Evolutionary conservation across 2,329 filamentous ascomycete species (phyloP).

Genomic region (Colletotrichum lentis): DNA sequence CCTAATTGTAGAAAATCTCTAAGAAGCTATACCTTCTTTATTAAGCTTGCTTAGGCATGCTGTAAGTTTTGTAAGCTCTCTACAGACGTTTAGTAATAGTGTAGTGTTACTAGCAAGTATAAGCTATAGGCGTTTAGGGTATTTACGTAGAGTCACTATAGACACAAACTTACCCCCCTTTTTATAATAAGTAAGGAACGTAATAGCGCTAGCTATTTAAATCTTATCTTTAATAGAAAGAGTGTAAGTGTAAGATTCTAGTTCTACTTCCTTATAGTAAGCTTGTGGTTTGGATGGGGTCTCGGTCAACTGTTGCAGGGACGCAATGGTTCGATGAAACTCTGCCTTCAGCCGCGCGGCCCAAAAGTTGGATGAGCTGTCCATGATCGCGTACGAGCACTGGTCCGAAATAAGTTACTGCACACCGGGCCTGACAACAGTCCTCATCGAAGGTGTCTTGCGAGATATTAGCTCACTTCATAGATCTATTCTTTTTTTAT

Average conservation of each 20-base stretch:
- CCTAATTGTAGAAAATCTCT: not conserved
- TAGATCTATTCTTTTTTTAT: not conserved
- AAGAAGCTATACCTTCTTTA: not conserved
- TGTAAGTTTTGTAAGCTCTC: not conserved
- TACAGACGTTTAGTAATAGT: not conserved
- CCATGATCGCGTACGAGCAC: not conserved
- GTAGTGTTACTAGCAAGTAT: not conserved
- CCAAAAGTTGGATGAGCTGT: not conserved
- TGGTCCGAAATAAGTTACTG: not conserved
- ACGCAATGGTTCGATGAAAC: conserved; percentile 5
- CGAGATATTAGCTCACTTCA: conserved; percentile 1
- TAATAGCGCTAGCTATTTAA: not conserved
- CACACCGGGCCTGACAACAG: not conserved
- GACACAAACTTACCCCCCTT: conserved; percentile 8
- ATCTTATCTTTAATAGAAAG: conserved; percentile 9
- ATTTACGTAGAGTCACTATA: not conserved
- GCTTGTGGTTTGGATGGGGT: conserved; percentile 1
- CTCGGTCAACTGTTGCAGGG: conserved; percentile 2
- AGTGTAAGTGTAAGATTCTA: not conserved
- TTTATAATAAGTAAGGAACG: conserved; percentile 8
- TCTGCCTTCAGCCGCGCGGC: not conserved
- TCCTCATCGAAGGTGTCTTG: not conserved
- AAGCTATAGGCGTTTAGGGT: not conserved
- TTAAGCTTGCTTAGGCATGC: conserved; percentile 4
- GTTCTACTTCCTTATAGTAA: not conserved